Percentiles rank a stretch among this genome's conserved stretches.
These are phyloP conservation scores for Aureobasidium pullulans DNA, from an alignment of 2,329 filamentous ascomycete species.

Conservation along the genomic window DNA sequence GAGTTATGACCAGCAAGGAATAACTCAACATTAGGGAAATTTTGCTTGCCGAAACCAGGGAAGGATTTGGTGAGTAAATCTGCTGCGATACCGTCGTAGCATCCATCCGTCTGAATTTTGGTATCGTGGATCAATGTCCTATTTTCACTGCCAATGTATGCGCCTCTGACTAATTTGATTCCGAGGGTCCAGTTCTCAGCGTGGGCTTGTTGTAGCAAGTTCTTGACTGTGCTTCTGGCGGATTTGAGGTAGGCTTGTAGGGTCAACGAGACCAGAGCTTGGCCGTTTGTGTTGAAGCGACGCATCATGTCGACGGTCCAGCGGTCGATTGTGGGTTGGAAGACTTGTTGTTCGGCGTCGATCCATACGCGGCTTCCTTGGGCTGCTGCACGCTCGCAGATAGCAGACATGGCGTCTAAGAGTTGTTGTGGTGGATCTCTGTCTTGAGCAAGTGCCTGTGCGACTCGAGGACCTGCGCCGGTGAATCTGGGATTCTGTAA, in stretches of 20 bases:
- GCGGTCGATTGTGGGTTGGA: conserved; percentile 45
- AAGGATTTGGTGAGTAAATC: conserved; percentile 20
- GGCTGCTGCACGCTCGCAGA: conserved; percentile 36
- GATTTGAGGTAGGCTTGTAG: conserved; percentile 48
- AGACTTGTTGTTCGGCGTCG: conserved; percentile 48
- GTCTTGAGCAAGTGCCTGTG: conserved; percentile 34
- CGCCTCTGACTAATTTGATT: conserved; percentile 49
- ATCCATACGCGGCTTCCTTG: conserved; percentile 42
- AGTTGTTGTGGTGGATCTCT: conserved; percentile 35
- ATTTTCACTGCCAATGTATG: conserved; percentile 44
- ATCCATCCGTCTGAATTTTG: conserved; percentile 23
- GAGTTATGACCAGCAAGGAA: conserved; percentile 27
- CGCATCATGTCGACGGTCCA: conserved; percentile 50
- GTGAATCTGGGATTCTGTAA: conserved; percentile 32
- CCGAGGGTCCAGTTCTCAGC: conserved; percentile 43
- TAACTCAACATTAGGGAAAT: conserved; percentile 20
- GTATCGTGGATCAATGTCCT: conserved; percentile 22
- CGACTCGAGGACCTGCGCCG: conserved; percentile 40
- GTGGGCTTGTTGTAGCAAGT: conserved; percentile 39
- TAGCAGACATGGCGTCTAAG: conserved; percentile 35
- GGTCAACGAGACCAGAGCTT: conserved; percentile 42
- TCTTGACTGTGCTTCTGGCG: conserved; percentile 30
- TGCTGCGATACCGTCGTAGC: conserved; percentile 22
- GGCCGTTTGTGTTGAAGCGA: conserved; percentile 40
- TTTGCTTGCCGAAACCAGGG: conserved; percentile 14